Base-by-base conservation (phyloP, 1,284 basidiomycete genomes). In the Irpex sp. region DNA sequence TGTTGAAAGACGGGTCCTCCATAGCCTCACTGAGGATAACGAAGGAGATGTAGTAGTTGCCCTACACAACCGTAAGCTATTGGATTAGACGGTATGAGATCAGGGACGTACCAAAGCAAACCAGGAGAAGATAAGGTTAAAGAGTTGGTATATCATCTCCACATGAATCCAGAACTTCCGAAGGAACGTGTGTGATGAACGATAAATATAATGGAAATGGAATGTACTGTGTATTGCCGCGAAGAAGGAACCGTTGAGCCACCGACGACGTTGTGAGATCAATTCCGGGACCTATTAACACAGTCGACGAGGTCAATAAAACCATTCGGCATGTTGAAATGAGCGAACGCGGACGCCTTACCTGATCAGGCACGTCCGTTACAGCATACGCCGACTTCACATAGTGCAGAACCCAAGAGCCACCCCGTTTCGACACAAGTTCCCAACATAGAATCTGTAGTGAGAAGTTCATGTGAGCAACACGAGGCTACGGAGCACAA, bases 171-270 rank as follows among this genome's bases (percentile, higher is more conserved):
- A 96, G 73, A 94, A 86, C 78, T 98, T 96, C 70, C 96, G 85
- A 48, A 91, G 64, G 72, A 97, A 84, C 0, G 84, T 79, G 76
- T 98, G 97, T 36, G 89, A 90, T 11, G 92, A 94, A 38, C 94
- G 86, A 77, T 97, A 97, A 61, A 98, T 86, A 72, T 97, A 96
- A 70, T 93, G 87, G 76, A 98, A 97, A 74, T 97, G 93, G 65
- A 96, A 82, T 1, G 89, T 91, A 63, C 89, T 90, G 78, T 98
- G 94, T 48, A 96, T 87, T 0, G 93, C 94, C 2, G 96, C 97
- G 73, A 97, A 97, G 85, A 98, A 98, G 5, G 94, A 96, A 4
- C 97, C 97, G 73, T 98, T 99, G 48, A 98, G 83, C 97, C 97
- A 97, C 60, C 96, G 88, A 61, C 96, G 85, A 62, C 96, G 89